Percentiles rank a stretch among this genome's conserved stretches.
Conservation (phyloP, 2,329 filamentous ascomycete species). For the Epicoccum nigrum region DNA sequence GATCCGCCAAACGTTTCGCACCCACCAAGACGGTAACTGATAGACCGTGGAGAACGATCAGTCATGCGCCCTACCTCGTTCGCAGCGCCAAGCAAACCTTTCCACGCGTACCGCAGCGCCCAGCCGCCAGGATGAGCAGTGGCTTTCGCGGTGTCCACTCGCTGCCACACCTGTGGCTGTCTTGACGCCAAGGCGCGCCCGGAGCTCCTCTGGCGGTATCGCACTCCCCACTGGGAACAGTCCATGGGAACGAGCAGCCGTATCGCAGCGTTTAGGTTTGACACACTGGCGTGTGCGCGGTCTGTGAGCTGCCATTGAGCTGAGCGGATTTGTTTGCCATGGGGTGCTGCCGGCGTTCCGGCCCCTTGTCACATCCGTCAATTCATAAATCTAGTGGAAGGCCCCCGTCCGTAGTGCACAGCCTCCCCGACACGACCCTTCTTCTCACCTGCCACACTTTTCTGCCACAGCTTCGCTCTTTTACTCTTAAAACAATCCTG, state of each 20-base stretch:
- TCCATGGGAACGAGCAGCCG: no score
- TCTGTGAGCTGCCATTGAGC: background rate
- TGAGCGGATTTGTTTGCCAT: background rate
- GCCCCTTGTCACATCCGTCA: background rate
- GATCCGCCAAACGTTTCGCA: background rate
- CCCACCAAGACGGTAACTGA: no score
- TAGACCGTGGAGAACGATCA: background rate
- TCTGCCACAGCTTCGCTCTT: background rate
- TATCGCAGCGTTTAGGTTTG: background rate
- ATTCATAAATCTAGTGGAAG: no score
- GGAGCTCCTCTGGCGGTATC: no score
- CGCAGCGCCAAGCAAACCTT: constrained; percentile 5
- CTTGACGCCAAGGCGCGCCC: no score
- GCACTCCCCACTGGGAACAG: no score
- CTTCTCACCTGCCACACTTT: constrained; percentile 2
- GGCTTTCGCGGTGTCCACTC: constrained; percentile 4
- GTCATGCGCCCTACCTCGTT: constrained; percentile 10
- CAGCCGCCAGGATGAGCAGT: constrained; percentile 11
- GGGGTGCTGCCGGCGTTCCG: background rate
- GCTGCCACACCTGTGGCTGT: constrained; percentile 15
- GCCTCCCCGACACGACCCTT: background rate
- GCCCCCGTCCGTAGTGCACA: background rate
- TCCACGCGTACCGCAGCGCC: constrained; percentile 23
- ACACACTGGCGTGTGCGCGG: background rate
- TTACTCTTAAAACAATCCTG: no score